A percentile compares a stretch with the other conserved stretches of the same genome.
Conservation (phyloP, 495 filamentous ascomycete species). For the Clavariopsis aquatica region DNA sequence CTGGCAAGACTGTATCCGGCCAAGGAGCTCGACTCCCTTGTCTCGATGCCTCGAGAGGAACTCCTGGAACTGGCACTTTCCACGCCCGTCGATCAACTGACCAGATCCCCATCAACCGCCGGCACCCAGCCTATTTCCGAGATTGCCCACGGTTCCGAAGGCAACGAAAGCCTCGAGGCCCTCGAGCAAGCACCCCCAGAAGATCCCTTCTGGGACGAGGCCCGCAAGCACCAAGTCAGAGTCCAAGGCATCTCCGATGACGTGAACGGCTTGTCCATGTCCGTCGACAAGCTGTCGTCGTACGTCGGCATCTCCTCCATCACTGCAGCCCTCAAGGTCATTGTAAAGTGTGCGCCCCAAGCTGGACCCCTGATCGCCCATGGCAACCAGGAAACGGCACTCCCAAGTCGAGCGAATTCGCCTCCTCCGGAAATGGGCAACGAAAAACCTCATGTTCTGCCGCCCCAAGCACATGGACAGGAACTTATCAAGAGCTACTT, state of each 20-base stretch:
- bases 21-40: constrained; percentile 49
- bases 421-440: constrained; percentile 40
- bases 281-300: constrained; percentile 68
- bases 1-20: constrained; percentile 52
- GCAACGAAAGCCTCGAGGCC: constrained; percentile 44
- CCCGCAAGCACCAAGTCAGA: constrained; percentile 36
- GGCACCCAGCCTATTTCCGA: constrained; percentile 36
- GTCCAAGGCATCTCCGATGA: constrained; percentile 75
- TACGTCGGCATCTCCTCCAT: constrained; percentile 83
- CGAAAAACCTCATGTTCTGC: constrained; percentile 39
- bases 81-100: constrained; percentile 24
- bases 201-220: constrained; percentile 42
- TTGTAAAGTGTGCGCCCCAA: constrained; percentile 71
- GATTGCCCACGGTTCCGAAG: constrained; percentile 37
- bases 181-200: constrained; percentile 45
- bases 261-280: constrained; percentile 77
- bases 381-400: constrained; percentile 44
- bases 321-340: constrained; percentile 77
- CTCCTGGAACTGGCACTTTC: constrained; percentile 51
- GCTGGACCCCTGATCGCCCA: constrained; percentile 59
- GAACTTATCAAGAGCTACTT: constrained; percentile 75
- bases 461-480: constrained; percentile 46
- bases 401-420: constrained; percentile 40
- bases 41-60: constrained; percentile 52
- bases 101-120: constrained; percentile 49